These are phyloP conservation scores for Cicer bijugum DNA, from an alignment of 306 rosid genomes.

Conservation along the genomic window DNA sequence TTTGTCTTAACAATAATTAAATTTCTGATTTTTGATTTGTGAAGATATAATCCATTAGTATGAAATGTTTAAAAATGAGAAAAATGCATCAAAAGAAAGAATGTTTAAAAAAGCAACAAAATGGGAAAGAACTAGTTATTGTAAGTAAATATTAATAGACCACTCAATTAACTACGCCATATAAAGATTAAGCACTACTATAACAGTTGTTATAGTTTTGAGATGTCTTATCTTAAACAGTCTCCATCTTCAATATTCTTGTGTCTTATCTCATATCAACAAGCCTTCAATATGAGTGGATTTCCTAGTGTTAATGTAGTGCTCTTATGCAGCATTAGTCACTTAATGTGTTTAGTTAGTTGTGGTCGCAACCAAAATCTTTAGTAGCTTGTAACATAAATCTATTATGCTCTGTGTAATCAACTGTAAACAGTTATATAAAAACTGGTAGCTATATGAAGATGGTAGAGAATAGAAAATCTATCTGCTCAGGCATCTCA, in stretches of 20 bases:
- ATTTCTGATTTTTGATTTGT: too few species aligned
- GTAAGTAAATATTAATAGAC: constrained; percentile 59
- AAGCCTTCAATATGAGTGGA: too few species aligned
- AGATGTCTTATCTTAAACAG: constrained; percentile 44
- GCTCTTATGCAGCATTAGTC: neutral
- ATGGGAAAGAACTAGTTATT: constrained; percentile 38
- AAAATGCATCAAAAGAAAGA: neutral
- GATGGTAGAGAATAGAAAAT: constrained; percentile 21
- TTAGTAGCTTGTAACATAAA: constrained; percentile 1
- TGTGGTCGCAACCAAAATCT: constrained; percentile 10
- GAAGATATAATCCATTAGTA: too few species aligned
- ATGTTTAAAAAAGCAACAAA: constrained; percentile 36
- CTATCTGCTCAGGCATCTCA: constrained; percentile 3
- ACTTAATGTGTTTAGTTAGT: neutral
- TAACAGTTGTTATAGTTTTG: constrained; percentile 37
- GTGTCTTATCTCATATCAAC: too few species aligned
- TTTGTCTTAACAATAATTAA: too few species aligned
- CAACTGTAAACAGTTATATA: constrained; percentile 24
- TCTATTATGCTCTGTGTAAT: neutral
- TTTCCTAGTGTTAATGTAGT: constrained; percentile 23
- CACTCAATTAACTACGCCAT: constrained; percentile 65
- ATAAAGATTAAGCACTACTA: constrained; percentile 58
- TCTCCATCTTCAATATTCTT: constrained; percentile 56
- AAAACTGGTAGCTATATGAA: constrained; percentile 2
- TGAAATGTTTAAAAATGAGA: too few species aligned